These are phyloP conservation scores for Draba incana DNA, from an alignment of 345 rosid species.

Conservation along the genomic window DNA sequence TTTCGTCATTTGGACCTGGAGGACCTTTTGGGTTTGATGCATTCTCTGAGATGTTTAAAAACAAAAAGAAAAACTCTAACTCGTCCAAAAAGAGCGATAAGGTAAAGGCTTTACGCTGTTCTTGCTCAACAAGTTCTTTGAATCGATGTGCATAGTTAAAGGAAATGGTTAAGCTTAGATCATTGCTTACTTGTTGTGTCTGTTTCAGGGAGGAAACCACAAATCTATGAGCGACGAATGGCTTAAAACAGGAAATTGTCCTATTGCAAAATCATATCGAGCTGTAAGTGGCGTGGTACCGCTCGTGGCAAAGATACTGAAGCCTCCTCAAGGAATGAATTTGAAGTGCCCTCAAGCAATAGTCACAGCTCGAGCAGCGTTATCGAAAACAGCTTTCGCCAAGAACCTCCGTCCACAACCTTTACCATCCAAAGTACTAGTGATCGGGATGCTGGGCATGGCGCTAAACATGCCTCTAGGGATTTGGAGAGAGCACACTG, in stretches of 20 bases:
- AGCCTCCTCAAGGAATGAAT: slow-evolving; percentile 81
- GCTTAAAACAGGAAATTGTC: slow-evolving; percentile 89
- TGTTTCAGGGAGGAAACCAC: slow-evolving; percentile 69
- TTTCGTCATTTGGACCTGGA: slow-evolving; percentile 86
- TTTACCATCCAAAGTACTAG: slow-evolving; percentile 76
- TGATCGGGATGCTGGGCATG: slow-evolving; percentile 91
- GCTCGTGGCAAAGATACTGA: slow-evolving; percentile 76
- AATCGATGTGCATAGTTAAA: neutral
- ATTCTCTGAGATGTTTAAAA: slow-evolving; percentile 67
- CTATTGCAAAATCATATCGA: slow-evolving; percentile 86
- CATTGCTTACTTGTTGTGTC: slow-evolving; percentile 26
- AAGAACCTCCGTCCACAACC: slow-evolving; percentile 97
- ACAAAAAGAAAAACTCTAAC: slow-evolving; percentile 56
- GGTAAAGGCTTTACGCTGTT: slow-evolving; percentile 41
- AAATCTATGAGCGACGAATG: slow-evolving; percentile 83
- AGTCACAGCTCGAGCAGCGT: slow-evolving; percentile 88
- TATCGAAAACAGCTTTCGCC: slow-evolving; percentile 81
- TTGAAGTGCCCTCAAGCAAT: slow-evolving; percentile 75
- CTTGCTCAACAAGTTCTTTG: slow-evolving; percentile 1
- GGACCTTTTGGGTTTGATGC: slow-evolving; percentile 87
- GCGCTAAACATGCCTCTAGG: slow-evolving; percentile 93
- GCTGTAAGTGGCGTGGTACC: slow-evolving; percentile 84
- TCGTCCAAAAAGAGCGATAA: slow-evolving; percentile 66
- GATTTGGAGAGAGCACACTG: slow-evolving; percentile 94
- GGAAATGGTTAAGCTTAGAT: slow-evolving; percentile 1